Base-by-base conservation (phyloP, 257 asterid species). In the Solanum tarijense region DNA sequence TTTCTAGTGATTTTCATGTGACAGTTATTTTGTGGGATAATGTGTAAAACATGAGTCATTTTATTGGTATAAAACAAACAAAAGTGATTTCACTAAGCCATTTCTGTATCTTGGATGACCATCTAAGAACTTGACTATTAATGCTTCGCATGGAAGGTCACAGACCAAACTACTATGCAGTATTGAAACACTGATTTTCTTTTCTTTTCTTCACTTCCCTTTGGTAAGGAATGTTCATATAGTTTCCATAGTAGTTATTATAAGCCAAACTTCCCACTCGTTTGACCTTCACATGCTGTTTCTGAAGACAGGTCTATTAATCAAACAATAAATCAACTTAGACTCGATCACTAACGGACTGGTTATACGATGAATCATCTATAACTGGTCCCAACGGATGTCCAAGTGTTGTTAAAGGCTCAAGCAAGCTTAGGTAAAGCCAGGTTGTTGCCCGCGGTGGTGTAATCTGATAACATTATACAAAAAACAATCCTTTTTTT, bases 401-500 rank as follows among this genome's bases (percentile, higher is more conserved):
- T 62, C 71, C 4, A 62, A 62, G 2, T 62, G 31, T n/a, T 62
- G 71, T 62, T 9, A 62, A 62, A 62, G 31, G 1, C 71, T 62
- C 71, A 23, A 9, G 71, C 71, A 62, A 62, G 31, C 31, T 23
- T n/a, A 62, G 14, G 0, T n/a, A 62, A 62, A 62, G 71, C 71
- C 0, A 62, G 71, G 7, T 62, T 62, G 7, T 62, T 0, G 31
- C 31, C 31, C 0, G 0, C 0, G 3, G 14, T n/a, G 31, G 1
- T n/a, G 71, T 62, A 62, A 62, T n/a, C 13, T 1, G 3, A n/a
- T 0, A 0, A 62, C 71, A 65, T 65, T 25, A 11, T 0, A 25
- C 31, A 10, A n/a, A n/a, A 62, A n/a, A 36, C 38, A 35, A 35
- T 35, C 8, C 6, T 35, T 7, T 23, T 66, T 66, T 66, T 25